Evolutionary conservation across 2,329 filamentous ascomycete genomes (phyloP).

Genomic region (Dactylellina parvicollis): DNA sequence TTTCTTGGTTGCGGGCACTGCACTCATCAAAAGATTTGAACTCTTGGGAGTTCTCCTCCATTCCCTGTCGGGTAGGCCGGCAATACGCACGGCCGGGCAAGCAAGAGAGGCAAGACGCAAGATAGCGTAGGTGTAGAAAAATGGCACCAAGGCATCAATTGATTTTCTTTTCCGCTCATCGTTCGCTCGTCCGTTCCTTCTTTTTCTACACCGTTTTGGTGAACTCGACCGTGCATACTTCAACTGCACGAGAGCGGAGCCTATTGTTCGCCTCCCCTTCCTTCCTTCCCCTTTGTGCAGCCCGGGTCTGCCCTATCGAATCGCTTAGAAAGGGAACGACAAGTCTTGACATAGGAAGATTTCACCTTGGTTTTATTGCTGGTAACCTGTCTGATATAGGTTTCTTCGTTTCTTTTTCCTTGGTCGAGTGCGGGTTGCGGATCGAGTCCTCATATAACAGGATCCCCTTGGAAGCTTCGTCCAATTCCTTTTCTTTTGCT

Average conservation of each 20-base stretch:
- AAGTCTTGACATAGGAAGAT: slow-evolving; percentile 29
- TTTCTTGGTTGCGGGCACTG: slow-evolving; percentile 51
- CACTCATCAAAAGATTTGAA: slow-evolving; percentile 23
- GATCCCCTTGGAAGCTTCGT: slow-evolving; percentile 19
- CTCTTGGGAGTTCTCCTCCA: slow-evolving; percentile 46
- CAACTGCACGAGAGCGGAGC: slow-evolving; percentile 51
- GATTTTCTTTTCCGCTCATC: slow-evolving; percentile 1
- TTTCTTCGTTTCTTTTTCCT: slow-evolving; percentile 16
- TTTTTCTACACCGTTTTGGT: slow-evolving; percentile 41
- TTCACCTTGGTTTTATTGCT: slow-evolving; percentile 48
- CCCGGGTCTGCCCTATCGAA: slow-evolving; percentile 54
- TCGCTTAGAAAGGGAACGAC: slow-evolving; percentile 54
- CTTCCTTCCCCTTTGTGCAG: slow-evolving; percentile 48
- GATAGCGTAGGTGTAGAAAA: slow-evolving; percentile 9
- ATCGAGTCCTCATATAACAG: slow-evolving; percentile 26
- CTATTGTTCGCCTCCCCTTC: slow-evolving; percentile 51
- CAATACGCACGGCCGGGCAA: slow-evolving; percentile 42
- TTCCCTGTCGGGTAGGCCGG: slow-evolving; percentile 50
- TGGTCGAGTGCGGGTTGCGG: not conserved
- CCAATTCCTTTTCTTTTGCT: slow-evolving; percentile 14
- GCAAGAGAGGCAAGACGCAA: slow-evolving; percentile 31
- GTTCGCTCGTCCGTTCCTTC: slow-evolving; percentile 17
- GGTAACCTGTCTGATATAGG: slow-evolving; percentile 27
- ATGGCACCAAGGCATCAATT: not conserved
- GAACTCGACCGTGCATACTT: slow-evolving; percentile 50